phyloP scores from a whole-genome alignment of 805 yeast genomes.

The Sugiyamaella americana region DNA sequence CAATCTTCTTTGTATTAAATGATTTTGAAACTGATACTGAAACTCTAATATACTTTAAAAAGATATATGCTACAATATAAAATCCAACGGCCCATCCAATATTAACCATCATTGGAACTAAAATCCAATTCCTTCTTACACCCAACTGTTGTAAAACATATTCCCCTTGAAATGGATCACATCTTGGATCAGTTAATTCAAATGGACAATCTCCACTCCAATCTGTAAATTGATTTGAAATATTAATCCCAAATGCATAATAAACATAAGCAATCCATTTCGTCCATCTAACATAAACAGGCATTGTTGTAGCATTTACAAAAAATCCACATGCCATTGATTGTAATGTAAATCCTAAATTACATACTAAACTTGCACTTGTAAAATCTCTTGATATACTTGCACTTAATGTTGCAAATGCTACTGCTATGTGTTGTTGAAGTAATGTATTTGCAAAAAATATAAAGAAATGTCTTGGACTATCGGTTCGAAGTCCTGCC shows the following conservation, averaged over 20 bases:
- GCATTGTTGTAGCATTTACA: conserved; percentile 65
- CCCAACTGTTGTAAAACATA: conserved; percentile 54
- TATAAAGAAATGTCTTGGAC: conserved; percentile 47
- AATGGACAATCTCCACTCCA: conserved; percentile 54
- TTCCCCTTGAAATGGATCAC: conserved; percentile 49
- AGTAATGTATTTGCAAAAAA: conserved; percentile 57
- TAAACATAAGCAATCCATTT: conserved; percentile 71
- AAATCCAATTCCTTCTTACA: conserved; percentile 56
- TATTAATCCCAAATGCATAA: conserved; percentile 68
- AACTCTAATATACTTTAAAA: conserved; percentile 44
- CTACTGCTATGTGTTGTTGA: conserved; percentile 50
- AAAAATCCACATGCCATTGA: conserved; percentile 78
- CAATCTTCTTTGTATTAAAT: background rate
- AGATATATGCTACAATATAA: conserved; percentile 42
- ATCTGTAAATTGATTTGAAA: conserved; percentile 59
- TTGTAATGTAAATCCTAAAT: conserved; percentile 61
- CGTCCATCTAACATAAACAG: conserved; percentile 82
- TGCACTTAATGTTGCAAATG: conserved; percentile 47
- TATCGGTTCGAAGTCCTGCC: conserved; percentile 58
- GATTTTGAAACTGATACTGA: conserved; percentile 44
- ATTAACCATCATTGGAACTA: conserved; percentile 55
- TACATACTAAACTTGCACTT: conserved; percentile 54
- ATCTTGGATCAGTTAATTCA: conserved; percentile 30
- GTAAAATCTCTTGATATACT: conserved; percentile 57
- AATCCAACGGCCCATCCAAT: conserved; percentile 56